Conservation (phyloP, 148 eudicot genomes). For the Cornus florida region DNA sequence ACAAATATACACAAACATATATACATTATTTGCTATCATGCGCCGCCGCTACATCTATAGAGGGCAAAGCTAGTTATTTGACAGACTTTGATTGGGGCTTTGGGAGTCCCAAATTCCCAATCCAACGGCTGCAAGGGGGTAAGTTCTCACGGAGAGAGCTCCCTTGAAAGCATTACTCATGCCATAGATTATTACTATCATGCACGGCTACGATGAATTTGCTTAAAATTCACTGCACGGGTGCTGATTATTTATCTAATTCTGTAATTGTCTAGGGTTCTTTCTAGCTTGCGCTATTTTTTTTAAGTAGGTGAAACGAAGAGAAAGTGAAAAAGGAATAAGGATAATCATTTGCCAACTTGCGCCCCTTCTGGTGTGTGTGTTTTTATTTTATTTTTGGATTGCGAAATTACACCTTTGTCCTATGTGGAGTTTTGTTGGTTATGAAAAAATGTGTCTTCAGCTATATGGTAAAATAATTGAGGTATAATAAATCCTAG, state of each 20-base stretch:
- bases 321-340: not conserved
- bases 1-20: not conserved
- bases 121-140: too few relatives aligned
- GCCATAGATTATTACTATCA: too few relatives aligned
- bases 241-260: not conserved
- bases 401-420: constrained; percentile 10
- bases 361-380: not conserved
- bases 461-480: too few relatives aligned
- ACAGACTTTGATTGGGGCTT: too few relatives aligned
- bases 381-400: not conserved
- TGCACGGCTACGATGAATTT: not conserved
- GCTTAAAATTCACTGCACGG: not conserved
- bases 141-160: too few relatives aligned
- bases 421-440: not conserved
- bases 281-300: constrained; percentile 1
- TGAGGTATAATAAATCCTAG: too few relatives aligned
- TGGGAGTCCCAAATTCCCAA: too few relatives aligned
- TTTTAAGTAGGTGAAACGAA: not conserved
- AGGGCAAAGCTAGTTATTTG: too few relatives aligned
- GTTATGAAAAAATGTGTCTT: too few relatives aligned
- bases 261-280: not conserved
- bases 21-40: not conserved
- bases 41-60: not conserved
- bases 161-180: too few relatives aligned
- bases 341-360: not conserved